These are phyloP conservation scores for Penicillium atrosanguineum DNA, from an alignment of 495 filamentous ascomycete species.

Conservation along the genomic window DNA sequence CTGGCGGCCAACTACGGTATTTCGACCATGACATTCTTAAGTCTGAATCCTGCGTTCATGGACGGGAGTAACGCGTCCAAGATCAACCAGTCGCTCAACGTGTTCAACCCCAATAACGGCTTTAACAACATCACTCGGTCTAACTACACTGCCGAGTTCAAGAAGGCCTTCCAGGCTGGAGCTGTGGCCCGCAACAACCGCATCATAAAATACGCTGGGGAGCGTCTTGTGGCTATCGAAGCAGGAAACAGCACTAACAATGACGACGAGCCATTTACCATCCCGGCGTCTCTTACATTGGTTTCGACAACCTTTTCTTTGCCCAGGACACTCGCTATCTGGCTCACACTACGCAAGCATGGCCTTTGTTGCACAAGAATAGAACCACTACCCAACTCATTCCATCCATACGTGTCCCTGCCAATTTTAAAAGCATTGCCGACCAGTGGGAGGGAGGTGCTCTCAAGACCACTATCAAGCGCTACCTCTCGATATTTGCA, in stretches of 20 bases:
- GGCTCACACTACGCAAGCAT: slow-evolving; percentile 5
- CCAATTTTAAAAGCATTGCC: neutral
- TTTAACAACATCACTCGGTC: neutral
- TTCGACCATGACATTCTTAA: slow-evolving; percentile 15
- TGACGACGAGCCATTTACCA: slow-evolving; percentile 10
- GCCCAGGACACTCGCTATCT: slow-evolving; percentile 7
- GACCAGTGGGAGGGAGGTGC: slow-evolving; percentile 1
- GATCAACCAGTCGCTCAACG: slow-evolving; percentile 6
- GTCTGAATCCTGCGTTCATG: slow-evolving; percentile 9
- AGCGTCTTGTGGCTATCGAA: neutral
- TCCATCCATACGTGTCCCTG: slow-evolving; percentile 4
- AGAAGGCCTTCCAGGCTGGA: slow-evolving; percentile 1
- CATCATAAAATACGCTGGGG: slow-evolving; percentile 5
- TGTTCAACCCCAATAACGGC: slow-evolving; percentile 10
- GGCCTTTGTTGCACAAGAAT: slow-evolving; percentile 12
- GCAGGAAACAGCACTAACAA: slow-evolving; percentile 2
- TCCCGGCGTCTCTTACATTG: slow-evolving; percentile 7
- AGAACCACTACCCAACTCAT: slow-evolving; percentile 9
- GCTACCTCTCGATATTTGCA: slow-evolving; percentile 7
- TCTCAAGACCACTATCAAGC: slow-evolving; percentile 10
- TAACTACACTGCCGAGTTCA: slow-evolving; percentile 12
- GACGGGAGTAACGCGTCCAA: slow-evolving; percentile 1
- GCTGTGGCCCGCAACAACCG: slow-evolving; percentile 9
- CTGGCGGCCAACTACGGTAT: slow-evolving; percentile 12
- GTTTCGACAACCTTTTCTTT: slow-evolving; percentile 10